A percentile compares a stretch with the other conserved stretches of the same genome.
Evolutionary conservation across 2,329 filamentous ascomycete species (phyloP).

Genomic region (Paecilomyces dactylethromorphus): DNA sequence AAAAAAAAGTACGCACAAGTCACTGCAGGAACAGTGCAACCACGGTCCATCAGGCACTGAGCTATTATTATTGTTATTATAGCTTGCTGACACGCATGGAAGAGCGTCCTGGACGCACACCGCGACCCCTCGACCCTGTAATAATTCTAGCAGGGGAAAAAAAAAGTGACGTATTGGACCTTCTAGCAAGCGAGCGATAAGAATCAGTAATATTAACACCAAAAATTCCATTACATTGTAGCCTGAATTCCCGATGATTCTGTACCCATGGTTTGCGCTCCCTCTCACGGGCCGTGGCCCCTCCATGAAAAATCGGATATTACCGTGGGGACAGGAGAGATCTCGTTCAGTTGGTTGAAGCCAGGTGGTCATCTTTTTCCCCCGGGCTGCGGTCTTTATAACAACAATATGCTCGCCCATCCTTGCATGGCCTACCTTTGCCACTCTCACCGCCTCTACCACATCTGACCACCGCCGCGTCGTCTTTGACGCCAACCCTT

Average conservation of each 20-base stretch:
- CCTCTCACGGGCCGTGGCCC: conserved; percentile 15
- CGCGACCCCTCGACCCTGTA: neutral
- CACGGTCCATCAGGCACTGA: neutral
- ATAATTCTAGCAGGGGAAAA: neutral
- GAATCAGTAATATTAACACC: neutral
- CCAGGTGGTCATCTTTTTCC: neutral
- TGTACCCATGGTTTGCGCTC: neutral
- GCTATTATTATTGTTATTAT: neutral
- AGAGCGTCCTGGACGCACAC: neutral
- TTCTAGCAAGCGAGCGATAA: neutral
- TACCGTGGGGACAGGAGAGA: conserved; percentile 11
- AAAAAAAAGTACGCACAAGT: neutral
- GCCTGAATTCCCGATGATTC: neutral
- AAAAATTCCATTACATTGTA: neutral
- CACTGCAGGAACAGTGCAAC: neutral
- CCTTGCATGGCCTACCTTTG: neutral
- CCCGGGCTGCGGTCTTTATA: neutral
- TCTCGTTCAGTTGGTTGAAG: neutral
- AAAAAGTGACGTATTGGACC: neutral
- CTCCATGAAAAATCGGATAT: conserved; percentile 13
- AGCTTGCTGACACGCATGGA: neutral
- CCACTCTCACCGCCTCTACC: neutral
- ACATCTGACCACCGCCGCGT: neutral
- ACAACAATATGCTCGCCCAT: conserved; percentile 1
- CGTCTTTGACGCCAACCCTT: neutral